Percentiles rank a stretch among this genome's conserved stretches.
Evolutionary conservation across 2,329 filamentous ascomycete species (phyloP).

Genomic region (Aspergillus pseudonomiae): DNA sequence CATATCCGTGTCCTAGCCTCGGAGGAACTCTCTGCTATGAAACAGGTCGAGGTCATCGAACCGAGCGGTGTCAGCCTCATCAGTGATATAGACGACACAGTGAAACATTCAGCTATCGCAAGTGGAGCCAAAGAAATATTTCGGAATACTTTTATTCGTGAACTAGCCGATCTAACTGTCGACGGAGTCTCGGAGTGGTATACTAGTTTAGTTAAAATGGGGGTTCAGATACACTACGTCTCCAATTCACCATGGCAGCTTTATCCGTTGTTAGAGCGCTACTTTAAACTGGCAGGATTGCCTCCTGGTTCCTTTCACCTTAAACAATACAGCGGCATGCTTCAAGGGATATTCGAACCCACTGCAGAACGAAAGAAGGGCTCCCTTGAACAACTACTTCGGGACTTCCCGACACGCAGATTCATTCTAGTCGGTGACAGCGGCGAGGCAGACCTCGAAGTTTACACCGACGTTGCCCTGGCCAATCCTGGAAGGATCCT

Average conservation of each 20-base stretch:
- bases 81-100: constrained; percentile 96
- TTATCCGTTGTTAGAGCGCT: constrained; percentile 84
- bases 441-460: constrained; percentile 93
- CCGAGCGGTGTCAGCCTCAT: constrained; percentile 85
- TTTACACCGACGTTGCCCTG: constrained; percentile 90
- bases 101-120: constrained; percentile 91
- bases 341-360: constrained; percentile 97
- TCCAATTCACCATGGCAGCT: constrained; percentile 99
- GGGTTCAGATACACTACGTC: constrained; percentile 91
- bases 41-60: constrained; percentile 76
- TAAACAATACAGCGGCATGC: constrained; percentile 95
- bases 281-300: constrained; percentile 77
- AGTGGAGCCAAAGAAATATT: constrained; percentile 91
- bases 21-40: constrained; percentile 78
- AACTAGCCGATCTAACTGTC: constrained; percentile 77
- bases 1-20: constrained; percentile 85
- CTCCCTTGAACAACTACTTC: constrained; percentile 79
- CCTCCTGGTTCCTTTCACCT: constrained; percentile 90
- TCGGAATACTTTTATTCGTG: constrained; percentile 90
- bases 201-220: constrained; percentile 71
- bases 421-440: constrained; percentile 95
- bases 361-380: constrained; percentile 93
- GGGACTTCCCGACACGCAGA: constrained; percentile 84
- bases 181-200: constrained; percentile 94
- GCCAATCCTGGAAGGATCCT: constrained; percentile 81